Base-by-base conservation (phyloP, 371 early-diverging fungal genomes). In the Mucor circinelloides region DNA sequence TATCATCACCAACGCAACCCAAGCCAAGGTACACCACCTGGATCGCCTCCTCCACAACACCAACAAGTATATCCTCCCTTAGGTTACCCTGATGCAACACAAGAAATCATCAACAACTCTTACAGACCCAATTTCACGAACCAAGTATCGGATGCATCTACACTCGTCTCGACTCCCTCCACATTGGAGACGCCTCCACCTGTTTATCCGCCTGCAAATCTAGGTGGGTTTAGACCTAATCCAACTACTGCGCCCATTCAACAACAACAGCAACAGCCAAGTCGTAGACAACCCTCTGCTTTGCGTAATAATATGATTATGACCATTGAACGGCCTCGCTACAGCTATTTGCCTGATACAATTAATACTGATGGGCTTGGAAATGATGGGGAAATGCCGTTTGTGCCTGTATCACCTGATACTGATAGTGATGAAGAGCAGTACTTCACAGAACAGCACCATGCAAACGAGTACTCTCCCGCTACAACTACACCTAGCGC, bases 361-460 rank as follows among this genome's bases (percentile, higher is more conserved):
- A 21, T 32, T 21, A 64, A 70, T 38, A 23, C 36, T 17, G 63
- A 56, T 15, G 40, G 58, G 54, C 55, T 42, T 34, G 40, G 31
- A 9, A 64, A 58, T 46, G 63, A 69, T 34, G 74, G 70, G 2
- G 73, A 63, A 38, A 40, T 67, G 36, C 71, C 71, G 19, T 74
- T 74, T 68, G 63, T 74, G 54, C 74, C 74, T 12, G 74, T 74
- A 19, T 74, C 74, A 44, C 74, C 74, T 54, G 74, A 74, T 40
- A 67, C 74, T 4, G 59, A 59, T 38, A 70, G 70, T 25, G 74
- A 74, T 65, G 74, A 74, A 48, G 71, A 66, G 17, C 23, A 59
- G 9, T 62, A 67, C 34, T 71, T 63, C 27, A 23, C 40, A 15
- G 25, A 27, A 12, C 42, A 38, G 19, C 55, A 60, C 7, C 67